phyloP scores from a whole-genome alignment of 129 eudicot genomes.

The Solidago caesia region DNA sequence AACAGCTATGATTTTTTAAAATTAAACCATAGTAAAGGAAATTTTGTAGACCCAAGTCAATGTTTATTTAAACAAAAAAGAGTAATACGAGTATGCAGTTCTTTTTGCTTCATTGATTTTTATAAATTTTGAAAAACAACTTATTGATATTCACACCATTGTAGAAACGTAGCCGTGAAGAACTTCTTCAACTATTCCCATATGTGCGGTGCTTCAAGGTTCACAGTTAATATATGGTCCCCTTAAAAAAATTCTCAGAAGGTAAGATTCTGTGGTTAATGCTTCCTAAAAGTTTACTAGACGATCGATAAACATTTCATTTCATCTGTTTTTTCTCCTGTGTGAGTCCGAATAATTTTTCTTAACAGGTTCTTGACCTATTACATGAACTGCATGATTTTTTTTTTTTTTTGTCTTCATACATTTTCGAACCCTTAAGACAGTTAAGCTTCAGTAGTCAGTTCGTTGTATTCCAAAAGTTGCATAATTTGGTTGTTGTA shows the following conservation, averaged over 20 bases:
- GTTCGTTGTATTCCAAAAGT: not conserved
- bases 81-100: not conserved
- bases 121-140: not conserved
- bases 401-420: not conserved
- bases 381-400: not conserved
- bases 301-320: not conserved
- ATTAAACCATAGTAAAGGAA: too few relatives aligned
- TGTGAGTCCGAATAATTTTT: slow-evolving; percentile 4
- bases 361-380: slow-evolving; percentile 12
- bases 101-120: not conserved
- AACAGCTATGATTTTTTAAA: too few relatives aligned
- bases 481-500: slow-evolving; percentile 2
- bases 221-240: slow-evolving; percentile 54
- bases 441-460: slow-evolving; percentile 9
- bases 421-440: not conserved
- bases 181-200: slow-evolving; percentile 74
- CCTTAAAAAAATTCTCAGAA: slow-evolving; percentile 22
- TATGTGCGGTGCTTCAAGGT: slow-evolving; percentile 71
- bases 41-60: too few relatives aligned
- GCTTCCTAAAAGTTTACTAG: not conserved
- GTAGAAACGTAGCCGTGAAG: slow-evolving; percentile 79
- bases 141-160: slow-evolving; percentile 10
- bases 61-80: too few relatives aligned
- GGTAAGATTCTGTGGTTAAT: slow-evolving; percentile 21
- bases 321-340: not conserved